Evolutionary conservation across 2,329 filamentous ascomycete genomes (phyloP), one percentile per base, ranked within the genome.

Genomic region (Fusarium heterosporum): DNA sequence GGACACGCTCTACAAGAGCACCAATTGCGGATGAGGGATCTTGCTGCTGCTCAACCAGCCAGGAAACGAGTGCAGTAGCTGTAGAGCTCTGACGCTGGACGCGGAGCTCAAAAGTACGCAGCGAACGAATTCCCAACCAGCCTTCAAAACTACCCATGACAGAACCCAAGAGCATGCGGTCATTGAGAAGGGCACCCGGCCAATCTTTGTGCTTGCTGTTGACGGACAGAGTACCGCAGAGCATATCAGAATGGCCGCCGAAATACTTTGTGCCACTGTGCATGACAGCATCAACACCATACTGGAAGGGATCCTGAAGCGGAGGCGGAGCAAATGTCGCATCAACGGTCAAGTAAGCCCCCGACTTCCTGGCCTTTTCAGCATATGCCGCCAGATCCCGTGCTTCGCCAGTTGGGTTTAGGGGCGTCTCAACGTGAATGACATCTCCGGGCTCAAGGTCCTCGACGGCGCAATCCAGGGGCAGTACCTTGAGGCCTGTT

Each of bases 201-300:
- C 90, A 92, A 6, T 82, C 82, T 49, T 83, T 72, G 45, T 78
- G 78, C 36, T 77, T 77, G 16, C 85, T 85, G 49, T 85, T 82
- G 8, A 93, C 86, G 0, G 88, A 87, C 28, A 99, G 80, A 17
- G 96, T 90, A 22, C 96, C 96, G 75, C 92, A 96, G 8, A 98
- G 87, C 85, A 98, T 85, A 79, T 99, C 96, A 68, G 90, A 95
- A 80, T 99, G 96, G 0, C 96, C 96, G 19, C 96, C 96, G 69
- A 99, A 88, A 79, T 98, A 99, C 83, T 98, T 99, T 17, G 94
- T 97, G 5, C 93, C 96, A 50, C 87, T 91, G 79, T 99, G 96
- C 92, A 98, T 91, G 32, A 97, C 87, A 1, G 94, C 79, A 78
- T 98, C 95, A 28, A 91, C 93, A 45, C 93, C 95, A 76, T 86